Evolutionary conservation across 2,329 filamentous ascomycete genomes (phyloP).

Genomic region (Pseudocercospora cruenta): DNA sequence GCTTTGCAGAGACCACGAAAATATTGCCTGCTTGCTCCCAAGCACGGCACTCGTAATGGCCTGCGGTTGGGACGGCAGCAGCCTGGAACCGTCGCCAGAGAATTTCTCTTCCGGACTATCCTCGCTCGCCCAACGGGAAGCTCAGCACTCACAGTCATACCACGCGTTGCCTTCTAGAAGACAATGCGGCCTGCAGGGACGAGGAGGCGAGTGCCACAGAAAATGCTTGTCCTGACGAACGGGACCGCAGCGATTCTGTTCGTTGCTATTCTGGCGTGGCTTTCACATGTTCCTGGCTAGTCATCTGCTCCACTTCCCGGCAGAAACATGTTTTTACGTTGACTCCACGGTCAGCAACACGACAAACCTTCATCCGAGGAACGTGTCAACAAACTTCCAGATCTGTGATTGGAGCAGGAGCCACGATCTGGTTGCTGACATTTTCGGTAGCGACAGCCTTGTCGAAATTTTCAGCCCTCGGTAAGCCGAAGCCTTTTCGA

Average conservation of each 20-base stretch:
- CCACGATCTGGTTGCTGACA: not conserved
- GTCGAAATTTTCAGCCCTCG: not conserved
- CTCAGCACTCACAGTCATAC: not conserved
- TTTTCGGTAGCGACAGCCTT: constrained; percentile 1
- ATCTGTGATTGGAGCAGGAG: not conserved
- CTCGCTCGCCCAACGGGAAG: not conserved
- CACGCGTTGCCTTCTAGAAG: not conserved
- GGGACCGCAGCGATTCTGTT: not conserved
- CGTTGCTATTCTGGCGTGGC: not conserved
- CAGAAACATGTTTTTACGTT: not conserved
- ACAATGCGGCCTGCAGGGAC: not conserved
- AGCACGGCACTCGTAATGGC: not conserved
- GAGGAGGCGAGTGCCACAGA: not conserved
- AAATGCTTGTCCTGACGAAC: constrained; percentile 1
- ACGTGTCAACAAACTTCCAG: not conserved
- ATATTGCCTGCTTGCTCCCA: not conserved
- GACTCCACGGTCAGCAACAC: too few species aligned
- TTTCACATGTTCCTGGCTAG: constrained; percentile 4
- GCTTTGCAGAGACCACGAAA: not conserved
- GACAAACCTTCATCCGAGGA: not conserved
- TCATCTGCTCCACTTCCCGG: constrained; percentile 4
- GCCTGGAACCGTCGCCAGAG: not conserved
- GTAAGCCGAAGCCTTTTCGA: not conserved
- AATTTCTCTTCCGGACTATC: constrained; percentile 9
- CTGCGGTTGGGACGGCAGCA: not conserved